Evolutionary conservation across 2,329 filamentous ascomycete species (phyloP).

Genomic region (Ceratocystis diversiconidia): DNA sequence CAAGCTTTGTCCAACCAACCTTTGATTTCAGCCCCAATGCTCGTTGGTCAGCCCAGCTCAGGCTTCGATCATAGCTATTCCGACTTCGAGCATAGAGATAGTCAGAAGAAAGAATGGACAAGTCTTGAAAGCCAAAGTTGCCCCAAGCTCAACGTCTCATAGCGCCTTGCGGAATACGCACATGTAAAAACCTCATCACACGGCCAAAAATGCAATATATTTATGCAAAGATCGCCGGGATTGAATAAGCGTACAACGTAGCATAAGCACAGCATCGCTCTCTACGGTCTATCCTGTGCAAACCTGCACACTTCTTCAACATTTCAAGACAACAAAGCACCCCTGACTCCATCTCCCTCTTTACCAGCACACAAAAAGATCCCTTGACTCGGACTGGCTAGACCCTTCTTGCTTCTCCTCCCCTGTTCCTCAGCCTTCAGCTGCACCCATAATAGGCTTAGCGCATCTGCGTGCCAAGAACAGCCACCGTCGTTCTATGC

Average conservation of each 20-base stretch:
- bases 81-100: no score
- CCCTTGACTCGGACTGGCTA: not conserved
- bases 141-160: no score
- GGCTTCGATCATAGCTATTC: no score
- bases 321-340: no score
- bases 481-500: not conserved
- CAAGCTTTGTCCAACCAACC: not conserved
- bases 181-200: not conserved
- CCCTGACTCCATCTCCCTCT: not conserved
- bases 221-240: not conserved
- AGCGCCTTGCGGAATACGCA: no score
- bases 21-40: not conserved
- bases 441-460: not conserved
- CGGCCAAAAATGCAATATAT: not conserved
- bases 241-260: no score
- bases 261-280: no score
- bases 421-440: constrained; percentile 2
- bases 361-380: not conserved
- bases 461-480: constrained; percentile 1
- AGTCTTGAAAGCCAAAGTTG: no score
- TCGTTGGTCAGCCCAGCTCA: not conserved
- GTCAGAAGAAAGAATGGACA: no score
- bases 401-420: not conserved
- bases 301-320: no score
- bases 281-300: no score